Base-by-base conservation (phyloP, 2,329 filamentous ascomycete species). In the Claviceps pusilla region DNA sequence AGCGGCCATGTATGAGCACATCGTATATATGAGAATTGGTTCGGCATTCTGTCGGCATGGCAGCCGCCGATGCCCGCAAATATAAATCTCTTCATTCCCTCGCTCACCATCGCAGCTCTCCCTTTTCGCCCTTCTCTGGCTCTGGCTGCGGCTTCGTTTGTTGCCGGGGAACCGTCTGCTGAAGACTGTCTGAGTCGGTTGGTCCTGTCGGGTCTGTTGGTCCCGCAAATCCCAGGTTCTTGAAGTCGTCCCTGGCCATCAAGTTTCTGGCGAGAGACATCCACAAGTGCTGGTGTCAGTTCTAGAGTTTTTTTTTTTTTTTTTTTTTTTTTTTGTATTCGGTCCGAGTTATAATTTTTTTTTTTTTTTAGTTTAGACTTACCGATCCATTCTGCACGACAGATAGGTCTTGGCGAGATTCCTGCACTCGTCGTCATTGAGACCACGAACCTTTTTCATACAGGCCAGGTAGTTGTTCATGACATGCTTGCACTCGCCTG, bases 221-320 rank as follows among this genome's bases (percentile, higher is more conserved):
- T 49, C 66, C 64, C 48, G 74, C 62, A 62, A 95, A 93, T 0
- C 93, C 93, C 45, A 98, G 74, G 65, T 98, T 98, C 69, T 87
- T 89, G 70, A 97, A 93, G 56, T 95, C 87, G 65, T 98, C 93
- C 61, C 80, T 88, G 7, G 90, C 90, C 93, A 98, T 98, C 37
- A 98, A 74, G 65, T 97, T 96, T 61, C 89, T 89, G 37, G 28
- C 12, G 28, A 47, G 28, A 47, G 11, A 33, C 24, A 52, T 24
- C 35, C 28, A 35, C 28, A 35, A 29, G 28, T 16, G 11, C 35
- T 33, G 29, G 14, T 14, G n/a, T 53, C 33, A 50, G 51, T 35
- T 5, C 14, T 28, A 6, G 6, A 14, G n/a, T n/a, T n/a, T n/a
- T n/a, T n/a, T n/a, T n/a, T n/a, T n/a, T n/a, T n/a, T n/a, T n/a